A percentile compares a stretch with the other conserved stretches of the same genome.
Conservation (phyloP, 2,329 filamentous ascomycete genomes). For the Talaromyces sp. region DNA sequence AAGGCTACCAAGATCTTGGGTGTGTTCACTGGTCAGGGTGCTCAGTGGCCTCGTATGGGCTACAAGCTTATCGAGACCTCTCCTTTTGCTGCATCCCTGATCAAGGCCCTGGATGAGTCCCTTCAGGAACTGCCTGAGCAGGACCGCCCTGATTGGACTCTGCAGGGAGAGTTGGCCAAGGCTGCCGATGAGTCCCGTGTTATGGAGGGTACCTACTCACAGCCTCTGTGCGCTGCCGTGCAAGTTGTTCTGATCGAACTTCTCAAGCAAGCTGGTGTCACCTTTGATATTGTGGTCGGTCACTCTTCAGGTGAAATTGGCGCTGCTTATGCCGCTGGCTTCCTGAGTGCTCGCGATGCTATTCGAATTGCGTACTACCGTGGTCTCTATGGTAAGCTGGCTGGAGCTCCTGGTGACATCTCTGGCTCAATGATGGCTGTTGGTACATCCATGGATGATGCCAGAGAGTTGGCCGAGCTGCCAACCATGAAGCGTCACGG, state of each 20-base stretch:
- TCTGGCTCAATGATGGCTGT: slow-evolving; percentile 22
- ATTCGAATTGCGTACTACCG: slow-evolving; percentile 47
- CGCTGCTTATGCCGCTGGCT: slow-evolving; percentile 51
- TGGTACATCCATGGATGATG: slow-evolving; percentile 8
- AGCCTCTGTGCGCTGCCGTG: slow-evolving; percentile 44
- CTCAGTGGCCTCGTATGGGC: slow-evolving; percentile 30
- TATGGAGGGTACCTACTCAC: slow-evolving; percentile 11
- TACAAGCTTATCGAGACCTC: slow-evolving; percentile 20
- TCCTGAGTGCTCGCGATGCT: slow-evolving; percentile 46
- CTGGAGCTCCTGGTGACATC: background rate
- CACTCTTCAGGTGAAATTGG: slow-evolving; percentile 56
- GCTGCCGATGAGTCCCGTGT: slow-evolving; percentile 8
- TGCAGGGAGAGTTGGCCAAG: slow-evolving; percentile 10
- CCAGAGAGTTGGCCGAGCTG: slow-evolving; percentile 1
- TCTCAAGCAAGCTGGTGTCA: slow-evolving; percentile 47
- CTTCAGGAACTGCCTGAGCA: slow-evolving; percentile 13
- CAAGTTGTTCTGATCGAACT: slow-evolving; percentile 54
- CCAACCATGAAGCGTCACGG: slow-evolving; percentile 3
- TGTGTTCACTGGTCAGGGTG: slow-evolving; percentile 37
- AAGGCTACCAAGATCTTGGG: slow-evolving; percentile 14
- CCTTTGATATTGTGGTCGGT: slow-evolving; percentile 45
- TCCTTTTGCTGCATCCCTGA: background rate
- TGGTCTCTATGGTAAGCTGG: slow-evolving; percentile 23
- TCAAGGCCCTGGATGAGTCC: slow-evolving; percentile 5
- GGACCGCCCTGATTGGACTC: slow-evolving; percentile 19